These are phyloP conservation scores for Dendrocalamus latiflorus DNA, from an alignment of 202 grass and related monocot genomes.

Conservation along the genomic window DNA sequence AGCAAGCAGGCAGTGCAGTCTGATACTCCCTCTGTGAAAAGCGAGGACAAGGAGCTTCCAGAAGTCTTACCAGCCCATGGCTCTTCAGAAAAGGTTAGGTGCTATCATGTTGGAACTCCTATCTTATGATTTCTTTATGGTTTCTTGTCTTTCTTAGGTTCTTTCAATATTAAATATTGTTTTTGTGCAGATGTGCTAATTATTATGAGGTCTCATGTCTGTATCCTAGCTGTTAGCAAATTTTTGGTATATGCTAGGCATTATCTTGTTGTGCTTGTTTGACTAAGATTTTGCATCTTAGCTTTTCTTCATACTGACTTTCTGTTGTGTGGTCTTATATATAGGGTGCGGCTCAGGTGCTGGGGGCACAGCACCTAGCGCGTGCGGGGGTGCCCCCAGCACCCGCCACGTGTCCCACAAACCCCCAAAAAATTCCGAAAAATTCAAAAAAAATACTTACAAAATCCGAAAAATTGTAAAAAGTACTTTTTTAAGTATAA, in stretches of 20 bases:
- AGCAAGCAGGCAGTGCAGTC: constrained; percentile 56
- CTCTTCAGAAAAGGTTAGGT: constrained; percentile 56
- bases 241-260: background rate
- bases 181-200: background rate
- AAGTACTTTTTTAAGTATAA: too few relatives aligned
- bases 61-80: constrained; percentile 38
- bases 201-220: background rate
- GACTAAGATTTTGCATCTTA: constrained; percentile 4
- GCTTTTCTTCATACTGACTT: background rate
- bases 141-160: constrained; percentile 8
- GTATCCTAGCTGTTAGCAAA: background rate
- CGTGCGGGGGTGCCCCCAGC: too few relatives aligned
- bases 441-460: too few relatives aligned
- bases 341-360: too few relatives aligned
- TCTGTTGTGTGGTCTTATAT: background rate
- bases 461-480: too few relatives aligned
- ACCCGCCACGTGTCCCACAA: too few relatives aligned
- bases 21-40: constrained; percentile 44
- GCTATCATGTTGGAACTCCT: background rate
- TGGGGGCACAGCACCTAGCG: too few relatives aligned
- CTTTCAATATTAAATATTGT: background rate
- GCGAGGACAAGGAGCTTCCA: constrained; percentile 38
- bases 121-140: background rate
- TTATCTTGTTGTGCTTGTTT: background rate
- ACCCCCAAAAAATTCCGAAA: too few relatives aligned